phyloP scores from a whole-genome alignment of 805 yeast species.

The Yamadazyma olivae region DNA sequence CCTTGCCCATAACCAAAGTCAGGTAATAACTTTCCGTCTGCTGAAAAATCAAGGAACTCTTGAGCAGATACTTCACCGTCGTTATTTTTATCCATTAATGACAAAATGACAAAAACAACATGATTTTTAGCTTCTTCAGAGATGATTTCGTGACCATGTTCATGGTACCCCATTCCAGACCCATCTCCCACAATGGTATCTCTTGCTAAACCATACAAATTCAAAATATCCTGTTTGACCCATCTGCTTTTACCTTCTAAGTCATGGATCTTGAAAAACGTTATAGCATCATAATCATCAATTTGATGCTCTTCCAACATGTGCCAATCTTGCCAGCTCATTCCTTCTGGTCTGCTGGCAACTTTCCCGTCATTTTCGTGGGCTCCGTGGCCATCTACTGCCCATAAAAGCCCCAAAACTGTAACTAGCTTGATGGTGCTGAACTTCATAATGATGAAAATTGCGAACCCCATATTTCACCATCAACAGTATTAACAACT shows the following conservation, averaged over 20 bases:
- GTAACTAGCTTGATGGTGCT: too few relatives aligned
- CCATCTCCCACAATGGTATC: conserved; percentile 81
- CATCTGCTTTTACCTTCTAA: conserved; percentile 54
- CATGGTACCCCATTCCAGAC: conserved; percentile 82
- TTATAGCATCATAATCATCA: conserved; percentile 67
- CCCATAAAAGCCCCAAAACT: too few relatives aligned
- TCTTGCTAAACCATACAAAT: conserved; percentile 76
- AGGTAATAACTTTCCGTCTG: conserved; percentile 71
- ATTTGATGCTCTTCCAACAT: conserved; percentile 86
- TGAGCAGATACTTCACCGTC: conserved; percentile 64
- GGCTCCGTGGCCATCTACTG: too few relatives aligned
- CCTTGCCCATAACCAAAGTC: conserved; percentile 94
- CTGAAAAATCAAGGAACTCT: conserved; percentile 66
- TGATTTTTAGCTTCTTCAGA: conserved; percentile 52
- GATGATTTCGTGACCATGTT: conserved; percentile 52
- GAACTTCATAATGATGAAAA: too few relatives aligned
- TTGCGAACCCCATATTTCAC: conserved; percentile 8
- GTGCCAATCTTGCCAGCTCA: conserved; percentile 83
- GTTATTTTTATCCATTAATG: conserved; percentile 58
- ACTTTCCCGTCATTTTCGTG: too few relatives aligned
- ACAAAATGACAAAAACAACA: conserved; percentile 55
- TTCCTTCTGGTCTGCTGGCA: conserved; percentile 50
- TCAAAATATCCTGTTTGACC: conserved; percentile 61
- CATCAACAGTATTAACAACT: too few relatives aligned
- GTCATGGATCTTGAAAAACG: conserved; percentile 83